Evolutionary conservation across 2,329 filamentous ascomycete species (phyloP).

Genomic region (Rhinocladiella similis): DNA sequence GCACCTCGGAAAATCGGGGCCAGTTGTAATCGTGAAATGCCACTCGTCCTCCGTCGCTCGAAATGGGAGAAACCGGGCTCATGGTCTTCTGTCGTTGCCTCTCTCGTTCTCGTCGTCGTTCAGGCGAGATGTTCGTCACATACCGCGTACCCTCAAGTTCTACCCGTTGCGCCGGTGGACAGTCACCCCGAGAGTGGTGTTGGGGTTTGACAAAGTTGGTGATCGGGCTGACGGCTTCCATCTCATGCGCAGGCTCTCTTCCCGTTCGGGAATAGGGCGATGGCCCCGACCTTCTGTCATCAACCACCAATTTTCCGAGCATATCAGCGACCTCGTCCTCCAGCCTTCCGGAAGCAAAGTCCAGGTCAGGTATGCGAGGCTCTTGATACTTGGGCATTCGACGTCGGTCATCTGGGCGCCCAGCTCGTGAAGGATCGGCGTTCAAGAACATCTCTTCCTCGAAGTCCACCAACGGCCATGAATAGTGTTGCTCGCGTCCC

Average conservation of each 20-base stretch:
- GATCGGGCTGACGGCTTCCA: slow-evolving; percentile 1
- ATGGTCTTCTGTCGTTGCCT: background rate
- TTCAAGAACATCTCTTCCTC: slow-evolving; percentile 21
- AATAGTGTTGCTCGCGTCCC: background rate
- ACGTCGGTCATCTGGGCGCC: background rate
- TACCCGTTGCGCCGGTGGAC: background rate
- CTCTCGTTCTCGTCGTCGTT: too few species aligned
- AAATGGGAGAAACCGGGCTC: slow-evolving; percentile 9
- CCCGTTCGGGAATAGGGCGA: slow-evolving; percentile 4
- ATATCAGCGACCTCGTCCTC: slow-evolving; percentile 9
- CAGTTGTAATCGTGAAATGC: slow-evolving; percentile 18
- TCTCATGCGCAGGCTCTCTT: slow-evolving; percentile 1
- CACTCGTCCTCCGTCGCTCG: background rate
- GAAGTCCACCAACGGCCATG: slow-evolving; percentile 20
- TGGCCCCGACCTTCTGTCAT: background rate
- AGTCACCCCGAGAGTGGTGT: background rate
- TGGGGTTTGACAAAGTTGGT: background rate
- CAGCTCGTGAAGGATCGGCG: slow-evolving; percentile 3
- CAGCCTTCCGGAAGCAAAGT: slow-evolving; percentile 3
- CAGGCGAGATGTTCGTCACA: background rate
- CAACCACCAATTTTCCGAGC: slow-evolving; percentile 1
- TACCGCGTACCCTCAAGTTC: background rate
- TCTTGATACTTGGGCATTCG: slow-evolving; percentile 14
- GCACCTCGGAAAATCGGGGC: slow-evolving; percentile 18
- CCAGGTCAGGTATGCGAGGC: slow-evolving; percentile 15